Conservation (phyloP, 1,284 basidiomycete genomes). For the Ustilago lituana region DNA sequence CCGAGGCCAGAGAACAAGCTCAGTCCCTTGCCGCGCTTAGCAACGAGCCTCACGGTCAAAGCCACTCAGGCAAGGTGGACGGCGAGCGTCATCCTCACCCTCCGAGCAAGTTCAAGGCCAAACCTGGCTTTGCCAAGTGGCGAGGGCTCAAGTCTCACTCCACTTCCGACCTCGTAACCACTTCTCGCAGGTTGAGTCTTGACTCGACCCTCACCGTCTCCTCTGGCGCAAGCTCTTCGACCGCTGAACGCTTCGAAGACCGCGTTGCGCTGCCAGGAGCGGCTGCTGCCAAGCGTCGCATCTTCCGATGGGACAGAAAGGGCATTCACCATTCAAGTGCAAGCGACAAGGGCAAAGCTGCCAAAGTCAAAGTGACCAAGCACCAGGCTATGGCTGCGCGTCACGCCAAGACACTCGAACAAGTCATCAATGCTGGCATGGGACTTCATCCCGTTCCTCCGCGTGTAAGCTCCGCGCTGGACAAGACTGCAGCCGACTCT, state of each 20-base stretch:
- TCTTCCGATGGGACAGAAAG: conserved; percentile 43
- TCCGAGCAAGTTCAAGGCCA: conserved; percentile 8
- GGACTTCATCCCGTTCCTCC: conserved; percentile 38
- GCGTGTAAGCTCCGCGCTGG: conserved; percentile 17
- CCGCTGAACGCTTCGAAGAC: conserved; percentile 14
- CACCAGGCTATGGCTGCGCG: conserved; percentile 49
- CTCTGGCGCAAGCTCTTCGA: conserved; percentile 8
- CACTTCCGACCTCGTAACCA: conserved; percentile 17
- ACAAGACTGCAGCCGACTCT: not conserved
- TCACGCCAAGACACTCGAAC: conserved; percentile 58
- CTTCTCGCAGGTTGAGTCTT: conserved; percentile 13
- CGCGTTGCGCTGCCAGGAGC: conserved; percentile 26
- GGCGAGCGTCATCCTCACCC: not conserved
- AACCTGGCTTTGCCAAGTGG: conserved; percentile 16
- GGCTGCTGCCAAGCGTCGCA: conserved; percentile 33
- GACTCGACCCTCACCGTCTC: conserved; percentile 19
- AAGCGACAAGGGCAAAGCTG: conserved; percentile 30
- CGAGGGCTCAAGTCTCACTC: conserved; percentile 36
- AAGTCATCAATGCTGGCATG: conserved; percentile 57
- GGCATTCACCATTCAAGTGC: conserved; percentile 34
- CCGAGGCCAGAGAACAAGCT: conserved; percentile 38
- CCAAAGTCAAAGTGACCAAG: conserved; percentile 51
- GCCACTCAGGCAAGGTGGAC: not conserved
- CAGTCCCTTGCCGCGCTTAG: not conserved
- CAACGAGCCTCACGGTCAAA: not conserved